A percentile compares a stretch with the other conserved stretches of the same genome.
These are phyloP conservation scores for Lycium ferocissimum DNA, from an alignment of 257 asterid genomes.

Conservation along the genomic window DNA sequence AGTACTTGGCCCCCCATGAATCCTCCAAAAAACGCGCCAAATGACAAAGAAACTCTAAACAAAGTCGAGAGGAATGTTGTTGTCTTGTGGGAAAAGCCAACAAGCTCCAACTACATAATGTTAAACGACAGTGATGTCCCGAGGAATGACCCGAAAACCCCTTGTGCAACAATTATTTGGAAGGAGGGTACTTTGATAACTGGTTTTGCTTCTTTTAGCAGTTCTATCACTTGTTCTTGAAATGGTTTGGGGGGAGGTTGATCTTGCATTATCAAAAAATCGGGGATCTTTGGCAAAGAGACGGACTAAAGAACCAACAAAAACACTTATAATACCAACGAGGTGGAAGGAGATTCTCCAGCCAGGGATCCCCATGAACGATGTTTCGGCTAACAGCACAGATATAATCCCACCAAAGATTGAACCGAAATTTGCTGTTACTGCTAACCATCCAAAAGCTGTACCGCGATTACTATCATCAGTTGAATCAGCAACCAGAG, in stretches of 20 bases:
- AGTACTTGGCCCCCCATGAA: conserved; percentile 64
- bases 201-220: conserved; percentile 66
- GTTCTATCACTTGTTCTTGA: neutral
- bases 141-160: conserved; percentile 26
- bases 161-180: conserved; percentile 31
- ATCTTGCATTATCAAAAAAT: conserved; percentile 39
- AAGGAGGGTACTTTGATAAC: conserved; percentile 39
- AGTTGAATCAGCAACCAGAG: conserved; percentile 86
- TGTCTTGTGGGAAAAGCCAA: conserved; percentile 53
- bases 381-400: conserved; percentile 64
- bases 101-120: conserved; percentile 34
- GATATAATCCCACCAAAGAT: conserved; percentile 73
- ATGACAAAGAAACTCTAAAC: conserved; percentile 61
- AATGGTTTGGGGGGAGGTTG: conserved; percentile 27
- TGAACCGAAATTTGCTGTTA: conserved; percentile 69
- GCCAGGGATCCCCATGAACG: conserved; percentile 78
- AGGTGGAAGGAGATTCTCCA: conserved; percentile 87
- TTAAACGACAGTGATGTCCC: conserved; percentile 30
- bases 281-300: conserved; percentile 74
- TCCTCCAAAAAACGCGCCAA: conserved; percentile 83
- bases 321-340: conserved; percentile 66
- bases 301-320: conserved; percentile 65
- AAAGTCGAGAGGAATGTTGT: conserved; percentile 66
- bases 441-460: conserved; percentile 83
- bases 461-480: conserved; percentile 75